Base-by-base conservation (phyloP, 768 basidiomycete species). In the Piloderma croceum region DNA sequence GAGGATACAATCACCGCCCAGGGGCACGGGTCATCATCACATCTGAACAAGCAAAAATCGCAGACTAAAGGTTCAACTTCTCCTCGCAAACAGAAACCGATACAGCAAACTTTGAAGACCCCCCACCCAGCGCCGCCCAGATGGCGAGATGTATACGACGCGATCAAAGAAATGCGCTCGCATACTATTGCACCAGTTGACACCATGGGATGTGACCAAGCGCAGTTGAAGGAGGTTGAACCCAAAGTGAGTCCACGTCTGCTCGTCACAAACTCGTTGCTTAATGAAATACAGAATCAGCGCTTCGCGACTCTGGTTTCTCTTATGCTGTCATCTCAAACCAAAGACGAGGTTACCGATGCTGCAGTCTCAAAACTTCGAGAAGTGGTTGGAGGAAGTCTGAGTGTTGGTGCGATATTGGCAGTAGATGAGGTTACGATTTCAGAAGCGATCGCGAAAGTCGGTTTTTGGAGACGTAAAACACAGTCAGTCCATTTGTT, bases 291-390 rank as follows among this genome's bases (percentile, higher is more conserved):
- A 6, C 55, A 93, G 90, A 90, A 80, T 41, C 73, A 76, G 36
- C 81, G 93, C 3, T 86, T 90, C 44, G 73, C 87, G 7, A 89
- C 84, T 4, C 78, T 99, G 17, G 76, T 99, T 6, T 90, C 92
- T 3, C 70, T 99, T 33, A 96, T 97, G 90, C 74, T 98, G 2
- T 91, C 88, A 7, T 90, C 90, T 2, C 94, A 98, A 58, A 97
- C 94, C 4, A 97, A 93, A 53, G 92, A 94, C 56, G 80, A 88
- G 51, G 83, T 91, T 13, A 90, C 86, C 0, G 77, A 86, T 41
- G 76, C 82, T 0, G 93, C 93, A 0, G 76, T 93, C 1, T 56
- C 64, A 3, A 86, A 83, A 44, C 72, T 97, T 2, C 81, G 90
- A 13, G 54, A 58, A 2, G 76, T 79, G 0, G 58, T 99, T 3